A percentile compares a stretch with the other conserved stretches of the same genome.
Conservation (phyloP, 352 stramenopile species). For the Albugo candida region DNA sequence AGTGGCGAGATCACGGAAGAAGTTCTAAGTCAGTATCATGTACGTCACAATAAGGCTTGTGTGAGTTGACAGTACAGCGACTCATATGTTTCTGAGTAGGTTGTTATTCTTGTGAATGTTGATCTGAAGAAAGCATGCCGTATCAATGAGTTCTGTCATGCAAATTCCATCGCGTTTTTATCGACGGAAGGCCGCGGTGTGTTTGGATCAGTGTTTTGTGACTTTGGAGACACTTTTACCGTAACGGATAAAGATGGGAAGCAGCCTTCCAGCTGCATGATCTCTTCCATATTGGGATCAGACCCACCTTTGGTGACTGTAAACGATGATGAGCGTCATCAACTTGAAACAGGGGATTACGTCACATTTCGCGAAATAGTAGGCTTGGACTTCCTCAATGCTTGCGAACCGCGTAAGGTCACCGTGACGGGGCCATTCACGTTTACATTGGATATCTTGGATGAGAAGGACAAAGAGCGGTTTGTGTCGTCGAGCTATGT, state of each 20-base stretch:
- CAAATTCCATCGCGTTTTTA: constrained; percentile 82
- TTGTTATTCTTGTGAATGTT: constrained; percentile 75
- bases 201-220: constrained; percentile 93
- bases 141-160: constrained; percentile 74
- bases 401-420: constrained; percentile 33
- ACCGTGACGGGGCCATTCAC: constrained; percentile 86
- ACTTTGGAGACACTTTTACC: constrained; percentile 92
- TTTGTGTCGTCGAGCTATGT: constrained; percentile 47
- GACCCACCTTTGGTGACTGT: constrained; percentile 85
- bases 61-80: background rate
- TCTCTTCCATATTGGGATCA: constrained; percentile 83
- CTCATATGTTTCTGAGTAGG: constrained; percentile 13
- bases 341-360: constrained; percentile 91
- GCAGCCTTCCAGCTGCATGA: constrained; percentile 81
- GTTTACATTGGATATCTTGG: constrained; percentile 86
- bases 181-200: constrained; percentile 81
- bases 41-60: constrained; percentile 13
- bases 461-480: constrained; percentile 41
- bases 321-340: constrained; percentile 94
- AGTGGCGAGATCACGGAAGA: constrained; percentile 46
- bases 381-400: constrained; percentile 81
- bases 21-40: constrained; percentile 46
- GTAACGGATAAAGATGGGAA: constrained; percentile 89
- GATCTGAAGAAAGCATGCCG: constrained; percentile 39
- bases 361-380: constrained; percentile 92